Evolutionary conservation across 1,284 basidiomycete genomes (phyloP), one percentile per base, ranked within the genome.

Genomic region (Leccinum variabile): DNA sequence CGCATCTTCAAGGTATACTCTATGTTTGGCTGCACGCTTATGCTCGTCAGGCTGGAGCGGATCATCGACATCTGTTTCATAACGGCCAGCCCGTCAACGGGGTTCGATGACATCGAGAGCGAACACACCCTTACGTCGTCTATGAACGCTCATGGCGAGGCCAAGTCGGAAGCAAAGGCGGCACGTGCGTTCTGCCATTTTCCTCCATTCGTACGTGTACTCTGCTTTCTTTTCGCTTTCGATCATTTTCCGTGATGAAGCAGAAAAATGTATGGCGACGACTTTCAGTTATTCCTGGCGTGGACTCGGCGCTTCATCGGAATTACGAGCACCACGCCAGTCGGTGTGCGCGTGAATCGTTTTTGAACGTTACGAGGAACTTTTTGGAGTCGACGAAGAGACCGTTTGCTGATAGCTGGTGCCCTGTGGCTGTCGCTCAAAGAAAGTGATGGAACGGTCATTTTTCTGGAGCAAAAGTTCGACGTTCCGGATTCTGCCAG

Each of bases 61-160:
- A 86, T 97, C 63, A 78, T 97, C 62, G 96, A 98, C 74, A 84
- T 98, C 25, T 95, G 90, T 77, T 95, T 95, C 74, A 80, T 91
- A 61, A 76, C 79, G 0, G 80, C 82, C 2, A 73, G 69, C 4
- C 75, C 71, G 60, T 59, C 65, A 65, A 11, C 65, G 61, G 62
- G 61, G 59, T 44, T 75, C 68, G 30, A 67, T 67, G 88, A 88
- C 65, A 77, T 75, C 55, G 77, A 79, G 53, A 89, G 86, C 69
- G 89, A 91, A 39, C 87, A 87, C 69, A 90, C 89, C 0, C 77
- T 90, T 3, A 77, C 84, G 4, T 63, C 70, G 6, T 66, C 65
- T 22, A 66, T 72, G 8, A 60, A 67, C 35, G 44, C 52, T 7
- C 62, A 59, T 13, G 60, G 61, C 2, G 61, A 68, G 7, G 49